Evolutionary conservation across 306 rosid genomes (phyloP).

Genomic region (Sphenostylis stenocarpa): DNA sequence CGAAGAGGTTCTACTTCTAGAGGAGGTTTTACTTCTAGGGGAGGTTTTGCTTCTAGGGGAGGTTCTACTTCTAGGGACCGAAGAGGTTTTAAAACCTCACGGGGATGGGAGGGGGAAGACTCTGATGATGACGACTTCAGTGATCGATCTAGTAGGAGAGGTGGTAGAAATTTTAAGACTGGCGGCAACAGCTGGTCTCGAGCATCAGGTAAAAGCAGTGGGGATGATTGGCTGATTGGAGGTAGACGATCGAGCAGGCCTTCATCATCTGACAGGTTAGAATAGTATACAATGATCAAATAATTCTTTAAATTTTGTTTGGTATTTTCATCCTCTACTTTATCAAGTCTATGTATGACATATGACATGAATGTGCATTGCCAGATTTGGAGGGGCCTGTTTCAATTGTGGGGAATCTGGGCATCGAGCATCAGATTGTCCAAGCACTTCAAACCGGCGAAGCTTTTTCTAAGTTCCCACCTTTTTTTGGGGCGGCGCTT

Average conservation of each 20-base stretch:
- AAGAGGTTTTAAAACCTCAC: slow-evolving; percentile 60
- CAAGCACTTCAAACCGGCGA: slow-evolving; percentile 66
- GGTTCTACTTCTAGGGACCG: slow-evolving; percentile 43
- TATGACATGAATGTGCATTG: slow-evolving; percentile 32
- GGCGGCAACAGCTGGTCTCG: slow-evolving; percentile 66
- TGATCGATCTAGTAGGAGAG: slow-evolving; percentile 44
- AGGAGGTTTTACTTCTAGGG: slow-evolving; percentile 22
- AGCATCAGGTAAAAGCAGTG: slow-evolving; percentile 47
- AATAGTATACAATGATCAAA: not conserved
- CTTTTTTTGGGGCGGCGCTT: slow-evolving; percentile 29
- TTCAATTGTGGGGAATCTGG: slow-evolving; percentile 88
- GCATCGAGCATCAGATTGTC: slow-evolving; percentile 93
- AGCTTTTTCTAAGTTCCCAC: slow-evolving; percentile 33
- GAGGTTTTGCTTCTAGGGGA: slow-evolving; percentile 35
- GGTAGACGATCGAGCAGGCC: slow-evolving; percentile 72
- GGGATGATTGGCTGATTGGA: slow-evolving; percentile 86
- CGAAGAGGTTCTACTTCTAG: slow-evolving; percentile 36
- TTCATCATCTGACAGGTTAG: slow-evolving; percentile 71
- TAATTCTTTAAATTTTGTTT: slow-evolving; percentile 22
- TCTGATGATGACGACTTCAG: slow-evolving; percentile 37
- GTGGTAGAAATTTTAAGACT: slow-evolving; percentile 49
- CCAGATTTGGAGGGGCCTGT: slow-evolving; percentile 95
- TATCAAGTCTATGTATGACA: slow-evolving; percentile 13
- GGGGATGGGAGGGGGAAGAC: slow-evolving; percentile 56
- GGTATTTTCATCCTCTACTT: slow-evolving; percentile 9